These are phyloP conservation scores for Parsonsia alboflavescens DNA, from an alignment of 257 asterid species.

Conservation along the genomic window DNA sequence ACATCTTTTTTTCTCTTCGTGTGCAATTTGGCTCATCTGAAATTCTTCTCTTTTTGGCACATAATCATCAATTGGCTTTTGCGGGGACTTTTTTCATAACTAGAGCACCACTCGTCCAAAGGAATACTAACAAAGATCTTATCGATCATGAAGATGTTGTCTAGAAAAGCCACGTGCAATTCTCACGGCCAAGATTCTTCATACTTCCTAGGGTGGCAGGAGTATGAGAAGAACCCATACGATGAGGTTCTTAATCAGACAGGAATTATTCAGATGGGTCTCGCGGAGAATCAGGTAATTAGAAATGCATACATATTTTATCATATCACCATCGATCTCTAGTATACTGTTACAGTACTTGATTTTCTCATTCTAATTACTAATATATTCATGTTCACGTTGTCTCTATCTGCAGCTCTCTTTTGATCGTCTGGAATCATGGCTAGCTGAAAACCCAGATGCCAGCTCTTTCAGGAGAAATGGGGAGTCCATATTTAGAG, in stretches of 20 bases:
- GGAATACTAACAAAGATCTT: no score
- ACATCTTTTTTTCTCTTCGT: not conserved
- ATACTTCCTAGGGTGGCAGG: constrained; percentile 41
- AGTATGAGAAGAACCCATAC: constrained; percentile 40
- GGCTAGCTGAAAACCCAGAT: constrained; percentile 35
- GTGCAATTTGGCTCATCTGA: not conserved
- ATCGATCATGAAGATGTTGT: constrained; percentile 22
- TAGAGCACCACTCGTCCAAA: not conserved
- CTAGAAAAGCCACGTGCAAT: constrained; percentile 31
- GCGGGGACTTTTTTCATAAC: not conserved
- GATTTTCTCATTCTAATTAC: not conserved
- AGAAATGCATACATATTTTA: not conserved
- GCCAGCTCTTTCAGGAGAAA: constrained; percentile 24
- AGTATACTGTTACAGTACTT: not conserved
- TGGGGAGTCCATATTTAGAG: constrained; percentile 33
- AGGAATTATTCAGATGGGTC: constrained; percentile 48
- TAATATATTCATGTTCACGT: not conserved
- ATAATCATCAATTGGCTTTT: not conserved
- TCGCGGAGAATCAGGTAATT: constrained; percentile 43
- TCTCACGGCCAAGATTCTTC: constrained; percentile 46
- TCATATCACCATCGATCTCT: no score
- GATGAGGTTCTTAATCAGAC: constrained; percentile 28
- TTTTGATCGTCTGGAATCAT: constrained; percentile 31
- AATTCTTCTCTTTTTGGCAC: constrained; percentile 3
- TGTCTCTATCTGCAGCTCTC: constrained; percentile 25